A percentile compares a stretch with the other conserved stretches of the same genome.
Conservation (phyloP, 352 stramenopile species). For the Salisapilia sapeloensis region DNA sequence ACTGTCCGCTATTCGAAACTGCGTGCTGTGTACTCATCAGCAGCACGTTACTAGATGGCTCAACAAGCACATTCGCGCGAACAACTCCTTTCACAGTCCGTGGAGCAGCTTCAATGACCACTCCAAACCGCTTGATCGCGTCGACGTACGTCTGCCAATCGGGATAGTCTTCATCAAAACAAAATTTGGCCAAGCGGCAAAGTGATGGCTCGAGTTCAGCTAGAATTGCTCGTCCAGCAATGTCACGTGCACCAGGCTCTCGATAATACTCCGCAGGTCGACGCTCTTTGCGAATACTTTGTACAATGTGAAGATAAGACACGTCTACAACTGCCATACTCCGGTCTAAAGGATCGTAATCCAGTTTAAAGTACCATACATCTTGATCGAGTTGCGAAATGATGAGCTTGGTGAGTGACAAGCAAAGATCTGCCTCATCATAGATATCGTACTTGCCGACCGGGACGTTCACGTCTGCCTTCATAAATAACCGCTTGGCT, state of each 20-base stretch:
- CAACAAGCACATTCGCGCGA: slow-evolving; percentile 64
- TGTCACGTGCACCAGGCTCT: slow-evolving; percentile 44
- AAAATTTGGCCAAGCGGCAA: slow-evolving; percentile 3
- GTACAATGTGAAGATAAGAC: slow-evolving; percentile 30
- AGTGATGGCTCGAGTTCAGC: slow-evolving; percentile 37
- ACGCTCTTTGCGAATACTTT: slow-evolving; percentile 43
- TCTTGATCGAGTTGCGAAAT: slow-evolving; percentile 64
- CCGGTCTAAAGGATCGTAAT: slow-evolving; percentile 52
- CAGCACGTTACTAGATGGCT: slow-evolving; percentile 44
- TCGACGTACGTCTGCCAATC: slow-evolving; percentile 35
- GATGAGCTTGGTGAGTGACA: slow-evolving; percentile 75
- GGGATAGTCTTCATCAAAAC: slow-evolving; percentile 33
- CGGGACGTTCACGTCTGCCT: slow-evolving; percentile 75
- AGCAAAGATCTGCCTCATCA: slow-evolving; percentile 70
- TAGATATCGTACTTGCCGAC: slow-evolving; percentile 81
- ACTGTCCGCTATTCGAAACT: slow-evolving; percentile 9
- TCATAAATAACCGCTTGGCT: slow-evolving; percentile 63
- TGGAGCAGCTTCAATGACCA: slow-evolving; percentile 64
- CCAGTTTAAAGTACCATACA: slow-evolving; percentile 67
- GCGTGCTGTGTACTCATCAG: slow-evolving; percentile 56
- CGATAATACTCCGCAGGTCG: slow-evolving; percentile 45
- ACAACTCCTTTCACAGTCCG: slow-evolving; percentile 19
- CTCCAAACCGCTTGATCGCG: slow-evolving; percentile 47
- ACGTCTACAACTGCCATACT: slow-evolving; percentile 54
- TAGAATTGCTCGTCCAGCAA: slow-evolving; percentile 28